A percentile compares a stretch with the other conserved stretches of the same genome.
These are phyloP conservation scores for Macrophomina tecta DNA, from an alignment of 2,329 filamentous ascomycete genomes.

Conservation along the genomic window DNA sequence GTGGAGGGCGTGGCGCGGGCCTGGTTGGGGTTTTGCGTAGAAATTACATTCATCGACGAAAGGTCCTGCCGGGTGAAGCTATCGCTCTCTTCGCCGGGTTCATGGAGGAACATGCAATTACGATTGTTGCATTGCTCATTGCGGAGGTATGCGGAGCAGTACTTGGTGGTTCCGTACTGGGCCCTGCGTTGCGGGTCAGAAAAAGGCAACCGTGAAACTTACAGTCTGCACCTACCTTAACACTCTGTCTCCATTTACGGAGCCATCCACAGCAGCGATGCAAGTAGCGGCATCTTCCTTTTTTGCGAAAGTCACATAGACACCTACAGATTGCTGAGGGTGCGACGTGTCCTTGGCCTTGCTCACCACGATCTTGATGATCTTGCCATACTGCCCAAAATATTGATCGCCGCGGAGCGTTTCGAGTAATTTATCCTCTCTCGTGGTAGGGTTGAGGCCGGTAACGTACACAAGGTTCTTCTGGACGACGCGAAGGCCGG, in stretches of 20 bases:
- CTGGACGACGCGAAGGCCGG: constrained; percentile 93
- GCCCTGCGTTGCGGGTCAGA: constrained; percentile 52
- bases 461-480: constrained; percentile 99
- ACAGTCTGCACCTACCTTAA: constrained; percentile 70
- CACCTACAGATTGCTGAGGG: constrained; percentile 83
- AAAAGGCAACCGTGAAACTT: not conserved
- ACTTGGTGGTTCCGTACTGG: constrained; percentile 91
- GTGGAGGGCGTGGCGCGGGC: constrained; percentile 59
- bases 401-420: constrained; percentile 90
- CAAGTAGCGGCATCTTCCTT: constrained; percentile 90
- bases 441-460: constrained; percentile 86
- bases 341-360: constrained; percentile 80
- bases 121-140: constrained; percentile 94
- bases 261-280: constrained; percentile 91
- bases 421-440: constrained; percentile 89
- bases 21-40: constrained; percentile 74
- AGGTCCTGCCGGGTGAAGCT: constrained; percentile 94
- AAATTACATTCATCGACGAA: constrained; percentile 91
- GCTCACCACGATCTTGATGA: constrained; percentile 98
- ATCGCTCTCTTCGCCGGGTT: constrained; percentile 97
- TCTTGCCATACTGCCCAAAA: constrained; percentile 97
- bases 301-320: constrained; percentile 96
- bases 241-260: constrained; percentile 84
- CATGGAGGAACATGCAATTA: constrained; percentile 97
- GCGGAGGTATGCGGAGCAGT: constrained; percentile 95